Conservation (phyloP, 2,329 filamentous ascomycete genomes). For the Trichoderma sp. region DNA sequence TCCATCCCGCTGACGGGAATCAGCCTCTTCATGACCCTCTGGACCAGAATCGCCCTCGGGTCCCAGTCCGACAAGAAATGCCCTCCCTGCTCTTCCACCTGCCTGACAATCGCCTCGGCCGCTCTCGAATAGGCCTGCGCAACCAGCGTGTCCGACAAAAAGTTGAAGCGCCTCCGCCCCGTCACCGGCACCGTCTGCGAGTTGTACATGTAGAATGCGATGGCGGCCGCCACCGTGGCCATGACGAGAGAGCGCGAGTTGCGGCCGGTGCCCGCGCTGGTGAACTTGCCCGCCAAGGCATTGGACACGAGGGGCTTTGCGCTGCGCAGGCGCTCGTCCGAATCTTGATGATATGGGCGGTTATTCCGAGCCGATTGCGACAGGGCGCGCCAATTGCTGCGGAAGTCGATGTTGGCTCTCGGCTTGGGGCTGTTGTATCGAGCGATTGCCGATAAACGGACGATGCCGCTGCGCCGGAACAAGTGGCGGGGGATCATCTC, state of each 20-base stretch:
- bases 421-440: background rate
- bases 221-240: slow-evolving; percentile 46
- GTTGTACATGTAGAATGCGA: slow-evolving; percentile 66
- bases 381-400: slow-evolving; percentile 28
- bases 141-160: slow-evolving; percentile 59
- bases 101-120: slow-evolving; percentile 49
- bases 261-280: slow-evolving; percentile 34
- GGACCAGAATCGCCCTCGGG: slow-evolving; percentile 57
- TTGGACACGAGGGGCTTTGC: slow-evolving; percentile 40
- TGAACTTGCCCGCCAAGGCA: slow-evolving; percentile 32
- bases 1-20: slow-evolving; percentile 66
- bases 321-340: slow-evolving; percentile 34
- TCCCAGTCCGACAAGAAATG: slow-evolving; percentile 63
- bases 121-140: slow-evolving; percentile 40
- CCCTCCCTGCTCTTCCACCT: slow-evolving; percentile 53
- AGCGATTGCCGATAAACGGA: slow-evolving; percentile 7
- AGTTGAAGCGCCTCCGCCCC: slow-evolving; percentile 72
- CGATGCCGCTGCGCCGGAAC: slow-evolving; percentile 8
- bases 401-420: background rate
- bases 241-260: slow-evolving; percentile 43
- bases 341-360: slow-evolving; percentile 28
- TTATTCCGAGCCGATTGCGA: slow-evolving; percentile 27
- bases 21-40: slow-evolving; percentile 64
- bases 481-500: slow-evolving; percentile 14
- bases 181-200: slow-evolving; percentile 73